Conservation (phyloP, 257 asterid species). For the Apocynum venetum region DNA sequence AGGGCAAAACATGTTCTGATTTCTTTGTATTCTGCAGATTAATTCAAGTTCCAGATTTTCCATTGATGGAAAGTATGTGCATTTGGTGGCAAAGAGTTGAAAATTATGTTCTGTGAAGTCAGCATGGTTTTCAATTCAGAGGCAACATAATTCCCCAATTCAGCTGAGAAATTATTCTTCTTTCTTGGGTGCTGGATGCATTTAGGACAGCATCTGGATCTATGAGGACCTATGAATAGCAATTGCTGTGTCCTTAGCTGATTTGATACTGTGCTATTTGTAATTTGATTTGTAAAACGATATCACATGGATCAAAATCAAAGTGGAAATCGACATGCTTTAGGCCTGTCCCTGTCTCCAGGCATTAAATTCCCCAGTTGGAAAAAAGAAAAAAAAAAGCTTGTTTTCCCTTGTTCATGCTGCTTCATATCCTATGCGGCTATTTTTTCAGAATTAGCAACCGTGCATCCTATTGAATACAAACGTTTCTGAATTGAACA, state of each 20-base stretch:
- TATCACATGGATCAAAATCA: background rate
- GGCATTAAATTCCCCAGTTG: no score
- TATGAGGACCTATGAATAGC: background rate
- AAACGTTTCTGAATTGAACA: background rate
- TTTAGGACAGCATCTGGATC: background rate
- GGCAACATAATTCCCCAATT: background rate
- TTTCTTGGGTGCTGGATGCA: background rate
- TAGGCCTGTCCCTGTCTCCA: no score
- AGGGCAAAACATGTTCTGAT: background rate
- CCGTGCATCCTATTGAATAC: no score
- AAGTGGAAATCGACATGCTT: background rate
- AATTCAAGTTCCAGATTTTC: slow-evolving; percentile 58
- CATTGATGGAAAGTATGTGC: slow-evolving; percentile 56
- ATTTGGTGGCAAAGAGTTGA: slow-evolving; percentile 42
- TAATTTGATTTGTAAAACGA: background rate
- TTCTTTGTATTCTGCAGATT: slow-evolving; percentile 40
- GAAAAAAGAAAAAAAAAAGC: no score
- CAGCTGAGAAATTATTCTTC: background rate
- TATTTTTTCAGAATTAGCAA: no score
- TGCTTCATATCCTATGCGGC: no score
- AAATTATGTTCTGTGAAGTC: background rate
- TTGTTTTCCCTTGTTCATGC: no score
- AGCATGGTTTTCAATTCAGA: background rate
- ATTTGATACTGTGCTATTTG: background rate
- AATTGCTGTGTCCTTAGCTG: background rate